Evolutionary conservation across 176 grass and related monocot genomes (phyloP).

Genomic region (Rhipidocladum racemiflorum): DNA sequence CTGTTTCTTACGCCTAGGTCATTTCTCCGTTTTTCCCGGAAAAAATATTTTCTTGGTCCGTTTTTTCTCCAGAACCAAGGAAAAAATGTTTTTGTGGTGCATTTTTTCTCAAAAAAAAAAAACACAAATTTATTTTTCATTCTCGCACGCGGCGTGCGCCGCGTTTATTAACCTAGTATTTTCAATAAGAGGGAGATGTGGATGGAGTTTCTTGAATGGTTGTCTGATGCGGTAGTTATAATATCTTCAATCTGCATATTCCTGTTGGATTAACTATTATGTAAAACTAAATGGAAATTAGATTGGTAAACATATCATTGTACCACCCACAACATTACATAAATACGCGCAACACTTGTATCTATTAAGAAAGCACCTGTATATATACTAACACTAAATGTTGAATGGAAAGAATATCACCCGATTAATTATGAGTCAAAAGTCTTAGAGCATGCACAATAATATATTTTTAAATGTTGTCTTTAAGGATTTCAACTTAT

Average conservation of each 20-base stretch:
- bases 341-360: neutral
- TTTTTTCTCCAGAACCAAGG: too few species aligned
- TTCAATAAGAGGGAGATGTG: neutral
- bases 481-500: too few species aligned
- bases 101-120: too few species aligned
- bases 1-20: too few species aligned
- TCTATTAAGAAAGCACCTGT: neutral
- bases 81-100: too few species aligned
- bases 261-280: neutral
- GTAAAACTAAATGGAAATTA: neutral
- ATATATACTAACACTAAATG: neutral
- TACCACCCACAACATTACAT: neutral
- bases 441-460: too few species aligned
- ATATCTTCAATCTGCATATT: neutral
- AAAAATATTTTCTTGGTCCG: too few species aligned
- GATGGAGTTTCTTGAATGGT: neutral
- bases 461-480: too few species aligned
- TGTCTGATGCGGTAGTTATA: neutral
- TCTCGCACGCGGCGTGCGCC: too few species aligned
- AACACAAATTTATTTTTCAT: too few species aligned
- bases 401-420: neutral
- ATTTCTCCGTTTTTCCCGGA: too few species aligned
- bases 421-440: neutral
- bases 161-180: too few species aligned
- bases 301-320: neutral